These are phyloP conservation scores for Phialemoniopsis sp. DNA, from an alignment of 2,329 filamentous ascomycete genomes.

Conservation along the genomic window DNA sequence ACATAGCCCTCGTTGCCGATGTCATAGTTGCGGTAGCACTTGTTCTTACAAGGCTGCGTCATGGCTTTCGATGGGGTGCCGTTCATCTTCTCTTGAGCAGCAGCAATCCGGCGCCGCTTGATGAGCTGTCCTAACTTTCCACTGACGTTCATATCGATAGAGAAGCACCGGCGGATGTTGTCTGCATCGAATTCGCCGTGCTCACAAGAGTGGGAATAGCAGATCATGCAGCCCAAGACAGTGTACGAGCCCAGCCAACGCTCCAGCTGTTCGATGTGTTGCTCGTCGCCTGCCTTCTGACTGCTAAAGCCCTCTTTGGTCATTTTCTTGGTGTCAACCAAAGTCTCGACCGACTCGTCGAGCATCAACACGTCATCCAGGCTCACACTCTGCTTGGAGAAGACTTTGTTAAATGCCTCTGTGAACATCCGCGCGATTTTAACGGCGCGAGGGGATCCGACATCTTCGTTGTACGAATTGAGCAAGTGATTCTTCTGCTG, in stretches of 20 bases:
- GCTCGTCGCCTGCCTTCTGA: constrained; percentile 28
- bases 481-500: constrained; percentile 50
- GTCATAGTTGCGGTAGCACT: constrained; percentile 36
- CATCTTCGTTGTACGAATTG: constrained; percentile 39
- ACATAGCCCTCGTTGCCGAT: constrained; percentile 22
- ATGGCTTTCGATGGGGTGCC: constrained; percentile 16
- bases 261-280: constrained; percentile 33
- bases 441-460: constrained; percentile 34
- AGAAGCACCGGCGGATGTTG: constrained; percentile 49
- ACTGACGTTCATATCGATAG: constrained; percentile 30
- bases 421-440: constrained; percentile 46
- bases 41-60: constrained; percentile 27
- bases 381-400: constrained; percentile 40
- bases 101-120: constrained; percentile 12
- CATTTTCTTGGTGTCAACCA: constrained; percentile 48
- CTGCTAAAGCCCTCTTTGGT: constrained; percentile 39
- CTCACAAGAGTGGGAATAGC: constrained; percentile 56
- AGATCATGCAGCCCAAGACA: constrained; percentile 54
- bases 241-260: constrained; percentile 49
- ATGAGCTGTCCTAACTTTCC: constrained; percentile 11
- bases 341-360: constrained; percentile 49
- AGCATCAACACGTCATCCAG: constrained; percentile 48
- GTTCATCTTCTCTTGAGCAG: constrained; percentile 21
- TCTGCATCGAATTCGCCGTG: constrained; percentile 54
- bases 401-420: constrained; percentile 53